These are phyloP conservation scores for Allomyces macrogynus DNA, from an alignment of 192 early-diverging fungal genomes.

Conservation along the genomic window DNA sequence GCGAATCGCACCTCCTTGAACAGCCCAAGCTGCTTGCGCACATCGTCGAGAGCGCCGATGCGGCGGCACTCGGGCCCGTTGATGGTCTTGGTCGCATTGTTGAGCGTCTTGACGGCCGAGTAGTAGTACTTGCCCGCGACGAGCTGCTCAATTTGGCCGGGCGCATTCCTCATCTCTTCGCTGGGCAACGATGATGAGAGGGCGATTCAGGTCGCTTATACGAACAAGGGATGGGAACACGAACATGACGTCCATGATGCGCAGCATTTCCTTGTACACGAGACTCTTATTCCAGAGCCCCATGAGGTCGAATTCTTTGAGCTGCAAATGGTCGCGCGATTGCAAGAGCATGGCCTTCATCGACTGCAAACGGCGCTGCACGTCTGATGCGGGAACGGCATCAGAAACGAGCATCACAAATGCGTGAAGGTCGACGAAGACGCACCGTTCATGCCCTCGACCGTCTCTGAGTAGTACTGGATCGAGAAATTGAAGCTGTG, in stretches of 20 bases:
- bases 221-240: not conserved
- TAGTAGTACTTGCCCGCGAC: constrained; percentile 26
- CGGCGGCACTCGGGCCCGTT: constrained; percentile 18
- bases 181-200: constrained; percentile 6
- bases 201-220: too few relatives aligned
- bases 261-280: constrained; percentile 34
- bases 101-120: constrained; percentile 20
- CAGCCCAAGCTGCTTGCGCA: constrained; percentile 16
- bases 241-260: constrained; percentile 32
- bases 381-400: too few relatives aligned
- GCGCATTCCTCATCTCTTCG: constrained; percentile 24
- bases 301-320: constrained; percentile 34
- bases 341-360: not conserved
- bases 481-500: not conserved
- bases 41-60: constrained; percentile 29
- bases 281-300: constrained; percentile 37
- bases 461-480: too few relatives aligned
- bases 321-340: constrained; percentile 15
- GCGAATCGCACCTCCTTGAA: constrained; percentile 10
- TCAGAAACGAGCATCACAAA: not conserved
- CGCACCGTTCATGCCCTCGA: too few relatives aligned
- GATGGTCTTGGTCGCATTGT: constrained; percentile 11
- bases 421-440: too few relatives aligned
- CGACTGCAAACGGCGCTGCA: not conserved
- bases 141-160: constrained; percentile 22